Evolutionary conservation across 345 rosid species (phyloP).

Genomic region (Eucalyptus microcorys): DNA sequence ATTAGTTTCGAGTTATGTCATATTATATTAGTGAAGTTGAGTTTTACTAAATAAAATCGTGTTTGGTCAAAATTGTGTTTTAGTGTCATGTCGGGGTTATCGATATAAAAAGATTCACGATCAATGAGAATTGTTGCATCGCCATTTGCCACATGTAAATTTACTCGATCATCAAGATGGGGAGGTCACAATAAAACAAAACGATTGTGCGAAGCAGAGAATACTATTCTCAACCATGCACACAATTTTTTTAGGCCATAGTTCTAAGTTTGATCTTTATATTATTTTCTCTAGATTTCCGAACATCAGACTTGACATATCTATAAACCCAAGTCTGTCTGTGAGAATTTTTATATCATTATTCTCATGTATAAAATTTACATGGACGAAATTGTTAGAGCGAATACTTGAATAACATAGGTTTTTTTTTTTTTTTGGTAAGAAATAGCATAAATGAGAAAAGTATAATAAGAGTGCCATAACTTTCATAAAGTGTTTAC

Average conservation of each 20-base stretch:
- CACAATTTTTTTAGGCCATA: not conserved
- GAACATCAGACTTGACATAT: not conserved
- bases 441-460: not conserved
- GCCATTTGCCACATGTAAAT: not conserved
- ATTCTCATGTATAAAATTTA: not conserved
- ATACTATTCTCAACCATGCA: not conserved
- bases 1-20: not conserved
- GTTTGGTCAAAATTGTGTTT: not conserved
- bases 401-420: not conserved
- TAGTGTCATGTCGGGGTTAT: not conserved
- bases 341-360: not conserved
- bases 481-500: too few species aligned
- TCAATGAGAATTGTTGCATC: not conserved
- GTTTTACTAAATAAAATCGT: not conserved
- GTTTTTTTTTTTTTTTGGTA: too few species aligned
- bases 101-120: not conserved
- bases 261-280: not conserved
- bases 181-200: not conserved
- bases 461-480: too few species aligned
- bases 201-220: not conserved
- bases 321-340: not conserved
- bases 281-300: not conserved
- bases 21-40: not conserved
- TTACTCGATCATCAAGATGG: not conserved
- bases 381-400: not conserved